Conservation (phyloP, 768 basidiomycete species). For the Psilocybe cubensis region DNA sequence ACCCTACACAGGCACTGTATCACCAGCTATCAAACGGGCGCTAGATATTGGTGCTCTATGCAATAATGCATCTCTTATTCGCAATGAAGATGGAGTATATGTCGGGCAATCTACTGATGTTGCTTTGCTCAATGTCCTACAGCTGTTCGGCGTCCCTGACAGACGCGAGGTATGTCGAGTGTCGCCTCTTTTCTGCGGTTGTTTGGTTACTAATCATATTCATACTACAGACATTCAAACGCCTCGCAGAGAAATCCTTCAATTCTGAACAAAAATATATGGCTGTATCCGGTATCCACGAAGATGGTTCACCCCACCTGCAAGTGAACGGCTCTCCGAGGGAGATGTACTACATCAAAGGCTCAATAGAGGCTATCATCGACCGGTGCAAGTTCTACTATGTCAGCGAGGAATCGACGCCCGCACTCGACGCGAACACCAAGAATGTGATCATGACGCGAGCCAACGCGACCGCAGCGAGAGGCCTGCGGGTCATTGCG, state of each 20-base stretch:
- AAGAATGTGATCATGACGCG: conserved; percentile 69
- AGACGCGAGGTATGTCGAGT: conserved; percentile 64
- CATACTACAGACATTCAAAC: conserved; percentile 62
- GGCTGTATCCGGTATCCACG: conserved; percentile 82
- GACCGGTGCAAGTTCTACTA: conserved; percentile 89
- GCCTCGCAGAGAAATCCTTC: conserved; percentile 84
- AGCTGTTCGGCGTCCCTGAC: conserved; percentile 68
- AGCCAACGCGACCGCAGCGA: conserved; percentile 71
- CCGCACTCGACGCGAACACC: conserved; percentile 71
- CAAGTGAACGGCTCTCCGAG: conserved; percentile 40
- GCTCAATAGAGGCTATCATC: conserved; percentile 87
- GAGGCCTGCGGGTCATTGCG: conserved; percentile 86
- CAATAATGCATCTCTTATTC: conserved; percentile 76
- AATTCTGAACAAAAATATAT: conserved; percentile 94
- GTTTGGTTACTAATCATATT: not conserved
- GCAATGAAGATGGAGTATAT: conserved; percentile 70
- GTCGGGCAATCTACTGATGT: conserved; percentile 95
- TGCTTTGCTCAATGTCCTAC: conserved; percentile 81
- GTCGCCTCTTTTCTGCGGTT: not conserved
- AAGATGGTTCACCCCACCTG: conserved; percentile 34
- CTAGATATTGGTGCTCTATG: conserved; percentile 87
- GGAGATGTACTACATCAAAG: conserved; percentile 91
- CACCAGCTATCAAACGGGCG: conserved; percentile 72
- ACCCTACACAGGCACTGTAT: conserved; percentile 42
- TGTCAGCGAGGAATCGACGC: conserved; percentile 88